A percentile compares a stretch with the other conserved stretches of the same genome.
These are phyloP conservation scores for Fusarium pseudocircinatum DNA, from an alignment of 2,329 filamentous ascomycete genomes.

Conservation along the genomic window DNA sequence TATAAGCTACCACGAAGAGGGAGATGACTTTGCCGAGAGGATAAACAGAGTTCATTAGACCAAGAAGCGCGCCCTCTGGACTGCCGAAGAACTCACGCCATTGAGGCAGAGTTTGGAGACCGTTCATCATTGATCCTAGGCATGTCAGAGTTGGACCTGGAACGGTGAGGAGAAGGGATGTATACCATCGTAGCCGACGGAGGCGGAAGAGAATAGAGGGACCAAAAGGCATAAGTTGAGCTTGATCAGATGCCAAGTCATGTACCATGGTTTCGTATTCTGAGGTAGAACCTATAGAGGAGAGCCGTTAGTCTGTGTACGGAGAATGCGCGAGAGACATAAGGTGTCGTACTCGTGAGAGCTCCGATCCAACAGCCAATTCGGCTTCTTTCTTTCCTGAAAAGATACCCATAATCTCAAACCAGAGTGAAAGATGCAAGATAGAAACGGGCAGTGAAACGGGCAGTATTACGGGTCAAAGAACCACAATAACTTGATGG, in stretches of 20 bases:
- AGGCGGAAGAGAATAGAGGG: neutral
- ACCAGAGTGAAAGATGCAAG: too few relatives aligned
- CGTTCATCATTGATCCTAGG: slow-evolving; percentile 55
- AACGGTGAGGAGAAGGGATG: rapidly evolving
- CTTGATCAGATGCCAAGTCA: neutral
- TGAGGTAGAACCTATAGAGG: neutral
- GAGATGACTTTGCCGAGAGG: slow-evolving; percentile 52
- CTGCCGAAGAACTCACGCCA: slow-evolving; percentile 54
- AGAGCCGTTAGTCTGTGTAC: neutral
- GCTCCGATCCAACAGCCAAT: slow-evolving; percentile 1
- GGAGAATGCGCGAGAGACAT: rapidly evolving
- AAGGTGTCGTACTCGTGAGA: neutral
- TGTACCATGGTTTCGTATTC: neutral
- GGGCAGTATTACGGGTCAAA: too few relatives aligned
- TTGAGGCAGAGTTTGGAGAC: slow-evolving; percentile 51
- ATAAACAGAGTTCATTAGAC: slow-evolving; percentile 50
- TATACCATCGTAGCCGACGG: slow-evolving; percentile 4
- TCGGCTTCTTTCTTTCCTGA: neutral
- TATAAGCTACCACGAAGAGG: slow-evolving; percentile 47
- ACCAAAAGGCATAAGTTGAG: neutral
- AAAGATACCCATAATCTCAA: neutral
- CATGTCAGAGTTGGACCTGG: neutral
- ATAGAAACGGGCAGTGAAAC: too few relatives aligned
- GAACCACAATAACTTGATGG: neutral
- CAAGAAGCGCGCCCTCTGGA: slow-evolving; percentile 48